Evolutionary conservation across 1,139 yeast genomes (phyloP).

Genomic region (Debaryomyces sp.): DNA sequence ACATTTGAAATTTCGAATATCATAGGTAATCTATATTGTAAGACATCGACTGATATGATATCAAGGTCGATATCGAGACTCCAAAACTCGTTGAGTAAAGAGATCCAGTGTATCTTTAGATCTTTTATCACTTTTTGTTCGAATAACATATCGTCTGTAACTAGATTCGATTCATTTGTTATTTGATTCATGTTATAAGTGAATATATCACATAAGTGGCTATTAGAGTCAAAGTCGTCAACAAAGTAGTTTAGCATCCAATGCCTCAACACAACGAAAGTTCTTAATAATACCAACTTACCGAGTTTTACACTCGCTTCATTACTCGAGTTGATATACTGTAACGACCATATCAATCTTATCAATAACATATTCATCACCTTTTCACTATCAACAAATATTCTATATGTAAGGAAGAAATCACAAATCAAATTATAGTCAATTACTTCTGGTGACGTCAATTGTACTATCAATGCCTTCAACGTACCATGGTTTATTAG

Average conservation of each 20-base stretch:
- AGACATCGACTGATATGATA: conserved; percentile 21
- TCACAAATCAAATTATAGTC: conserved; percentile 82
- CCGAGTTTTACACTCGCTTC: conserved; percentile 53
- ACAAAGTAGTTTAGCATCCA: conserved; percentile 82
- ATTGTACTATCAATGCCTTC: conserved; percentile 64
- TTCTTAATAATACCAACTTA: conserved; percentile 72
- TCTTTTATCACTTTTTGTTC: conserved; percentile 50
- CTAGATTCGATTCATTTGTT: conserved; percentile 33
- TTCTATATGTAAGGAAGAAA: conserved; percentile 81
- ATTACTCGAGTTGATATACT: conserved; percentile 36
- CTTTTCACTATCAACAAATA: conserved; percentile 60
- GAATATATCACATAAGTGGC: conserved; percentile 49
- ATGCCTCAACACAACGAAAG: conserved; percentile 85
- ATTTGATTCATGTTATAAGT: conserved; percentile 52
- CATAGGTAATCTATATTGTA: conserved; percentile 31
- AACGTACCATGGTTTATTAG: conserved; percentile 44
- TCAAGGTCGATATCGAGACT: conserved; percentile 28
- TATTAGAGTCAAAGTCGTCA: conserved; percentile 63
- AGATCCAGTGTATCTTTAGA: conserved; percentile 46
- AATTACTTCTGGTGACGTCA: conserved; percentile 78
- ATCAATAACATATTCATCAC: conserved; percentile 64
- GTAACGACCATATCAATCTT: conserved; percentile 76
- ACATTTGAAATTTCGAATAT: conserved; percentile 23
- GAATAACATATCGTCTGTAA: conserved; percentile 26
- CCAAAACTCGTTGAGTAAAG: conserved; percentile 39